Evolutionary conservation across 257 asterid genomes (phyloP), one percentile per base, ranked within the genome.

Genomic region (Fraxinus pennsylvanica): DNA sequence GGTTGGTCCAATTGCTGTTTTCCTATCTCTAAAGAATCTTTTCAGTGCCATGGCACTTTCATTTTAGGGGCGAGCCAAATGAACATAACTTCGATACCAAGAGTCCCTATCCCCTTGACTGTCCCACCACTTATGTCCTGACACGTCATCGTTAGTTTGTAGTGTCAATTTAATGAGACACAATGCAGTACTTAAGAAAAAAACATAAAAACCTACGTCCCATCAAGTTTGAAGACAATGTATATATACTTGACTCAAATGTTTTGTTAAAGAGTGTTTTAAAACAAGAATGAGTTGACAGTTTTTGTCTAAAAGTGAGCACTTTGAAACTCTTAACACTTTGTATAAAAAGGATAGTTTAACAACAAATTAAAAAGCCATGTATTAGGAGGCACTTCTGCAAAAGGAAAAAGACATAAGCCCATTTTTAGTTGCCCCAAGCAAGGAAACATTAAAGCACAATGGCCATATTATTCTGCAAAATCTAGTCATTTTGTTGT

Each of bases 401-500:
- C 12, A 17, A 45, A 70, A 39, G 74, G 71, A 71, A 71, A 30
- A 13, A 22, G 52, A 72, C 47, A 78, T 8, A 45, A 71, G 61
- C 67, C 72, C 59, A 45, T 10, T 29, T 43, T 74, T 65, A 66
- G 85, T 76, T 81, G 72, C 68, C 77, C 78, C 67, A 79, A 25
- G 29, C 68, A 73, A 83, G 80, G 81, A 74, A 86, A 81, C 85
- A 77, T 27, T 35, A 65, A 78, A 78, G 72, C 77, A 75, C 76
- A 76, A 78, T 82, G 87, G 80, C 86, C 81, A 83, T 70, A 83
- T 36, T 63, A 76, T 81, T 72, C 39, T 59, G 22, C 82, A 68
- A 74, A 19, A 74, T 79, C 75, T 85, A 85, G 88, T 84, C 87
- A 57, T 82, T 59, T 71, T 78, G 65, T 83, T 72, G 79, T 73